Base-by-base conservation (phyloP, 805 yeast species). In the Schwanniomyces vanrijiae region DNA sequence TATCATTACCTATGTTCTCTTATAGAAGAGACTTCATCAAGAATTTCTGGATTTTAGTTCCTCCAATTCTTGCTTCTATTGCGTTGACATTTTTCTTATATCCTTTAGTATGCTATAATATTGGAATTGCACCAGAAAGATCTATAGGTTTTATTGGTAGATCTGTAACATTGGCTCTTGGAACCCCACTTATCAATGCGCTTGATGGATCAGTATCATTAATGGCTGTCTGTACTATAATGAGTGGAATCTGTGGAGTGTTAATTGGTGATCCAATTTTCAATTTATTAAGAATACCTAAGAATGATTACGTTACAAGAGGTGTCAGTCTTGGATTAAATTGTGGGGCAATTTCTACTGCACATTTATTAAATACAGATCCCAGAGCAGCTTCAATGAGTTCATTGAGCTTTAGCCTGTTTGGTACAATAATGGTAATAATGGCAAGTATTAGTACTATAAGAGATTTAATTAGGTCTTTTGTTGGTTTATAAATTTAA, bases 271-370 rank as follows among this genome's bases (percentile, higher is more conserved):
- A 84, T 42, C 46, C 54, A 13, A 73, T 81, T 24, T 74, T 78
- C 49, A 63, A 78, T 46, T 56, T 82, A 9, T 59, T 86, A 25
- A 59, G 84, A 33, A 73, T 88, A 5, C 72, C 80, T 5, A 73
- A 76, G 25, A 77, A 79, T 54, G 94, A 88, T 60, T 87, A 78
- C 58, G 83, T 88, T 6, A 83, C 90, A 0, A 66, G 90, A 51
- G 96, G 95, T 2, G 81, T 87, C 16, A 82, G 90, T 0, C 65
- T 86, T 42, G 96, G 95, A 4, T 76, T 85, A 43, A 85, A 84
- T 58, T 86, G 91, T 58, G 89, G 91, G 8, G 95, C 96, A 1
- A 85, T 88, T 43, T 88, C 90, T 3, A 86, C 95, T 2, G 91
- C 92, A 0, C 86, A 85, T 62, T 66, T 88, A 40, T 64, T 88